These are phyloP conservation scores for Myotisia sp. DNA, from an alignment of 2,329 filamentous ascomycete species.

Conservation along the genomic window DNA sequence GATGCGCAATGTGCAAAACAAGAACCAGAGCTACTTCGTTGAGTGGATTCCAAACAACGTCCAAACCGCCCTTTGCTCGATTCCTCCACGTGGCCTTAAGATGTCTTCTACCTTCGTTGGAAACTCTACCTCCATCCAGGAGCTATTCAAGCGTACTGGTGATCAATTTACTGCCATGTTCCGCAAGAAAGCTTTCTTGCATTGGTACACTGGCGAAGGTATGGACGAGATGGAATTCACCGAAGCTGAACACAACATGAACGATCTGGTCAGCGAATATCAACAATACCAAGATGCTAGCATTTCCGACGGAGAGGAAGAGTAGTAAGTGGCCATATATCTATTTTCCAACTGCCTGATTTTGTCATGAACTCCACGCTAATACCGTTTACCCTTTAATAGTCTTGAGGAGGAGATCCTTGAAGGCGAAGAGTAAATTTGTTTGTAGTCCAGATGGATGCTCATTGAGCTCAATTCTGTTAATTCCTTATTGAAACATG, in stretches of 20 bases:
- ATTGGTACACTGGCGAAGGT: conserved; percentile 99
- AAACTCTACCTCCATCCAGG: conserved; percentile 99
- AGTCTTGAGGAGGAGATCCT: conserved; percentile 62
- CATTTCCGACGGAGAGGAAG: conserved; percentile 88
- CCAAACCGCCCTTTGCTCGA: conserved; percentile 97
- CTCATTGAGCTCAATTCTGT: background rate
- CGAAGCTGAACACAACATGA: conserved; percentile 99
- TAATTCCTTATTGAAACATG: background rate
- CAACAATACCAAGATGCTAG: conserved; percentile 99
- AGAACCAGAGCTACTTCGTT: conserved; percentile 99
- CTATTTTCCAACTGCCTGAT: too few relatives aligned
- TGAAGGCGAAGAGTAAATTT: conserved; percentile 57
- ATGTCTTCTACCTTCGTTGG: conserved; percentile 99
- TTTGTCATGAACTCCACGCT: background rate
- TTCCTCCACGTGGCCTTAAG: conserved; percentile 92
- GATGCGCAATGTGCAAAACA: conserved; percentile 99
- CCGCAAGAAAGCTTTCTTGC: conserved; percentile 99
- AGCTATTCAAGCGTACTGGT: conserved; percentile 99
- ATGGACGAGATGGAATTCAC: conserved; percentile 99
- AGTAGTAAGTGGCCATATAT: conserved; percentile 6
- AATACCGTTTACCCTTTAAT: background rate
- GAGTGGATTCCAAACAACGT: conserved; percentile 99
- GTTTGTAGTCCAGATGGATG: background rate
- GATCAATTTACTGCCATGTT: conserved; percentile 99
- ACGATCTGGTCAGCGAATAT: conserved; percentile 98